Conservation (phyloP, 106 monocot genomes). For the Cymbidium sinense region DNA sequence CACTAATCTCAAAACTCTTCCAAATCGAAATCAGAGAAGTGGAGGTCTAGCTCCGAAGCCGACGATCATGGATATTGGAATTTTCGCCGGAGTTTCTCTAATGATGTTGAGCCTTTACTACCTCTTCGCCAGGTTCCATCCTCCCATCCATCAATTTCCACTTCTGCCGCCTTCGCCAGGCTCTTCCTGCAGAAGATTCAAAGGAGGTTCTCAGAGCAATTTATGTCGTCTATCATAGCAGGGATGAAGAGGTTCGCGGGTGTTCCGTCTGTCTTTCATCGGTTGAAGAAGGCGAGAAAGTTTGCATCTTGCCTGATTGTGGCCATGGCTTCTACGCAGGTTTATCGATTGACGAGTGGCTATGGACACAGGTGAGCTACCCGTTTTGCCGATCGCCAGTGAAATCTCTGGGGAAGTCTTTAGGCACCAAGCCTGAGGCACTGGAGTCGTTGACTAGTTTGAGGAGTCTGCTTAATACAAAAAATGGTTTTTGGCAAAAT, state of each 20-base stretch:
- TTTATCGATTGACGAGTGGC: constrained; percentile 14
- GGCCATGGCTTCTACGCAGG: constrained; percentile 7
- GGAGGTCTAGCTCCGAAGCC: background rate
- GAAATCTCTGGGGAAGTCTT: too few species aligned
- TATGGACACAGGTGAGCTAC: background rate
- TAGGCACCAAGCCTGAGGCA: too few species aligned
- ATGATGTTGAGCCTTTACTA: background rate
- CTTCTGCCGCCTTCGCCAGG: background rate
- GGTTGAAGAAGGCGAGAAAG: constrained; percentile 3
- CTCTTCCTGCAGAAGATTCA: background rate
- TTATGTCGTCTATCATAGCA: too few species aligned
- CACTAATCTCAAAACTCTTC: too few species aligned
- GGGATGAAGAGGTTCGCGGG: background rate
- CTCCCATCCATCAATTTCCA: background rate
- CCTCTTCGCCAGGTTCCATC: background rate
- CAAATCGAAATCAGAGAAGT: too few species aligned
- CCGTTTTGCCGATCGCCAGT: constrained; percentile 1
- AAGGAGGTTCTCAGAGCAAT: background rate
- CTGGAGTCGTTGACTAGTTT: too few species aligned
- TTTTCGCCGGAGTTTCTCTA: background rate
- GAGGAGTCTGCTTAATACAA: too few species aligned
- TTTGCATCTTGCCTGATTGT: constrained; percentile 2
- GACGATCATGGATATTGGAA: background rate
- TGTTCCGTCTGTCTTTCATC: constrained; percentile 13
- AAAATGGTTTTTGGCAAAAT: too few species aligned